phyloP scores from a whole-genome alignment of 768 basidiomycete species.

The Peribolospora baueri region DNA sequence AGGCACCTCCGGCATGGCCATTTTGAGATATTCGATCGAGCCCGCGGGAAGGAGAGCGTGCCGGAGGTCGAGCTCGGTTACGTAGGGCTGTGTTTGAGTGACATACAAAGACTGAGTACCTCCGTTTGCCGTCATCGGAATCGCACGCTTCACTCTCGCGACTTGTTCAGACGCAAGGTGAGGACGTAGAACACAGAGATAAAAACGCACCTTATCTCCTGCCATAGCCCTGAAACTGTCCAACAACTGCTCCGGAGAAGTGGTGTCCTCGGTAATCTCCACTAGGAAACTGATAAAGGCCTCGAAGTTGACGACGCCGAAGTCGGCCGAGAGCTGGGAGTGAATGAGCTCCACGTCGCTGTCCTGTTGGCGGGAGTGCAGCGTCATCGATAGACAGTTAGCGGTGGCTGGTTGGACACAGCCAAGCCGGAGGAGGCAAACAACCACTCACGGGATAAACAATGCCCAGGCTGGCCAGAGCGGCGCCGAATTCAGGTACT shows the following conservation, averaged over 20 bases:
- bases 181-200: not conserved
- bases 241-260: slow-evolving; percentile 68
- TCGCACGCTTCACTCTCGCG: too few relatives aligned
- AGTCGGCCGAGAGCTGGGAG: slow-evolving; percentile 43
- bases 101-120: too few relatives aligned
- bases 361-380: slow-evolving; percentile 27
- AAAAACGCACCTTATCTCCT: slow-evolving; percentile 47
- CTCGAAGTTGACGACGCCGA: slow-evolving; percentile 74
- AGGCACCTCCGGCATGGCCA: slow-evolving; percentile 43
- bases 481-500: slow-evolving; percentile 69
- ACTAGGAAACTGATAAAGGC: slow-evolving; percentile 87
- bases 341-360: slow-evolving; percentile 69
- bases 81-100: slow-evolving; percentile 38
- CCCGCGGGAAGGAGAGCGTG: slow-evolving; percentile 51
- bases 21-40: slow-evolving; percentile 55
- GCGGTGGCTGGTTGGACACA: not conserved
- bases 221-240: slow-evolving; percentile 86
- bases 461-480: slow-evolving; percentile 78
- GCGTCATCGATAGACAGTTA: not conserved
- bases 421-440: not conserved
- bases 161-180: too few relatives aligned
- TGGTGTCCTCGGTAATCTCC: slow-evolving; percentile 86
- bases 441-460: slow-evolving; percentile 47
- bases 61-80: slow-evolving; percentile 78
- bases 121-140: too few relatives aligned